These are phyloP conservation scores for Chrysochromulina parva DNA, from an alignment of 78 protist genomes.

Conservation along the genomic window DNA sequence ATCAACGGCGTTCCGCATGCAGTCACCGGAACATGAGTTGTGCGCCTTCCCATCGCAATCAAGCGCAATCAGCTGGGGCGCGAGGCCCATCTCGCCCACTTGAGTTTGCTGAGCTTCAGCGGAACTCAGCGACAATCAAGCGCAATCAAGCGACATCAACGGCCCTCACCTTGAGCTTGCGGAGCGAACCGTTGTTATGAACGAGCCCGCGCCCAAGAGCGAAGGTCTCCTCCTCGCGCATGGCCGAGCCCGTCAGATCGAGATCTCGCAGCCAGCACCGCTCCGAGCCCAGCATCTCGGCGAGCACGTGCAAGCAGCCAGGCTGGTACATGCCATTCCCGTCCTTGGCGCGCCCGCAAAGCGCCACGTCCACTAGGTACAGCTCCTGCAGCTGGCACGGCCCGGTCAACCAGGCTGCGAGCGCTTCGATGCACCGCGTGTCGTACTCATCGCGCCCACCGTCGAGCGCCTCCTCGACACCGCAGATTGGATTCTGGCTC, in stretches of 20 bases:
- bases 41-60: too few species aligned
- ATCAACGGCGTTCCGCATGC: too few species aligned
- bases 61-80: too few species aligned
- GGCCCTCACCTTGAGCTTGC: too few species aligned
- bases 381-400: neutral
- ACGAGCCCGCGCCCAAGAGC: neutral
- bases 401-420: neutral
- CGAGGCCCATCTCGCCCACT: too few species aligned
- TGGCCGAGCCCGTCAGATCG: neutral
- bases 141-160: too few species aligned
- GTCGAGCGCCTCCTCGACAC: neutral
- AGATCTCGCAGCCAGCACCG: neutral
- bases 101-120: too few species aligned
- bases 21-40: too few species aligned
- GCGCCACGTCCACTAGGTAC: neutral
- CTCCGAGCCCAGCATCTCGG: neutral
- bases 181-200: too few species aligned
- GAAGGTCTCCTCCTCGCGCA: neutral
- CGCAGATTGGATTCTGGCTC: neutral
- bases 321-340: neutral
- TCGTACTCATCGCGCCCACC: neutral
- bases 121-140: too few species aligned
- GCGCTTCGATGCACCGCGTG: neutral
- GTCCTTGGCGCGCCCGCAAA: neutral
- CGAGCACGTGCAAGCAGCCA: neutral